phyloP scores from a whole-genome alignment of 768 basidiomycete genomes.

The Podaxis sp. region DNA sequence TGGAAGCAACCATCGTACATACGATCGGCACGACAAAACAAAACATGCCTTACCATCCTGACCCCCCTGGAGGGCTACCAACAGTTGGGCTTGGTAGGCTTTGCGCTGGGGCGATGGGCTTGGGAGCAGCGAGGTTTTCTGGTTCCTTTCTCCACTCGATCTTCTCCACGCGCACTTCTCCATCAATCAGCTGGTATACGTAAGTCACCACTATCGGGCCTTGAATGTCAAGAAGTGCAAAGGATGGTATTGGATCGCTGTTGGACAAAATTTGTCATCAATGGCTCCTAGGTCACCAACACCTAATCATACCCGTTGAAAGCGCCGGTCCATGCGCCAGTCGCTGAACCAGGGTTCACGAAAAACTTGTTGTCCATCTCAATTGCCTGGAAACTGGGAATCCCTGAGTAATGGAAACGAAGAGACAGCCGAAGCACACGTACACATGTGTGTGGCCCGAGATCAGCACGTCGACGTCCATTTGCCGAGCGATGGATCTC shows the following conservation, averaged over 20 bases:
- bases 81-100: slow-evolving; percentile 42
- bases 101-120: slow-evolving; percentile 49
- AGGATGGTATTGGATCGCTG: slow-evolving; percentile 89
- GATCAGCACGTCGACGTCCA: slow-evolving; percentile 96
- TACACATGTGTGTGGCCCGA: slow-evolving; percentile 95
- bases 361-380: slow-evolving; percentile 93
- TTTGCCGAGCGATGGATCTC: slow-evolving; percentile 83
- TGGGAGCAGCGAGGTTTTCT: slow-evolving; percentile 38
- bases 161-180: slow-evolving; percentile 92
- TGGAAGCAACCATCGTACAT: neutral
- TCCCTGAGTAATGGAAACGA: neutral
- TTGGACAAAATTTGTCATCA: slow-evolving; percentile 8
- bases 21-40: neutral
- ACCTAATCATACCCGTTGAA: slow-evolving; percentile 55
- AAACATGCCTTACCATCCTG: slow-evolving; percentile 9
- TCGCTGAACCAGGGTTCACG: slow-evolving; percentile 93
- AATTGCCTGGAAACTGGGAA: slow-evolving; percentile 83
- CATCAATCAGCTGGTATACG: slow-evolving; percentile 92
- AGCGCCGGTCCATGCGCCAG: slow-evolving; percentile 88
- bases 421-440: slow-evolving; percentile 35
- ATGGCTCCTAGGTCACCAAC: neutral
- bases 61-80: neutral
- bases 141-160: slow-evolving; percentile 77
- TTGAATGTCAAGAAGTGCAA: slow-evolving; percentile 97
- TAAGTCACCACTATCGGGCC: slow-evolving; percentile 97